These are phyloP conservation scores for Fomitiporia mediterranea DNA, from an alignment of 1,284 basidiomycete genomes.

Conservation along the genomic window DNA sequence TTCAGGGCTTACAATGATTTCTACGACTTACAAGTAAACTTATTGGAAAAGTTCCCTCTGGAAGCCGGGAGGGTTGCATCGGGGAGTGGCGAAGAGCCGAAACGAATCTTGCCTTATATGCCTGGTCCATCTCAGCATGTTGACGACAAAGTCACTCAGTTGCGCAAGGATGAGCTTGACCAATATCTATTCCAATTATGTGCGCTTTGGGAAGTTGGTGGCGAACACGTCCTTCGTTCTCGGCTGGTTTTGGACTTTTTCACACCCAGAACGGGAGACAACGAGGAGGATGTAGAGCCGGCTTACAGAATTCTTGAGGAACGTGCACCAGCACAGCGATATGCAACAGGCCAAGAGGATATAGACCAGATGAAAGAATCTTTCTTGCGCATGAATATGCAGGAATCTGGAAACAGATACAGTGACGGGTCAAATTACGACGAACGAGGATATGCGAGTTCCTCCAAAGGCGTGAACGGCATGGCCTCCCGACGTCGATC, in stretches of 20 bases:
- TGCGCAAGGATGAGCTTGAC: constrained; percentile 81
- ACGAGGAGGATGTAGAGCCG: constrained; percentile 61
- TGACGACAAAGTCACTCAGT: constrained; percentile 81
- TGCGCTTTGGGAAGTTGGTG: constrained; percentile 55
- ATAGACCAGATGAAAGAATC: constrained; percentile 40
- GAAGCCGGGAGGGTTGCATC: constrained; percentile 78
- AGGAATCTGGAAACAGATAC: constrained; percentile 33
- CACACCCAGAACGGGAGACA: constrained; percentile 84
- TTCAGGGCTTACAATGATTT: constrained; percentile 98
- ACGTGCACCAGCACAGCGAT: constrained; percentile 29
- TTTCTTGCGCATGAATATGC: constrained; percentile 43
- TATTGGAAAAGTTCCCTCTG: constrained; percentile 81
- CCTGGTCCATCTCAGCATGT: constrained; percentile 86
- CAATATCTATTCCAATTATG: constrained; percentile 84
- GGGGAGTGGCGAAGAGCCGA: constrained; percentile 29
- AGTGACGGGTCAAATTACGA: constrained; percentile 60
- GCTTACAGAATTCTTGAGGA: constrained; percentile 31
- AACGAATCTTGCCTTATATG: constrained; percentile 89
- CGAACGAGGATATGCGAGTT: constrained; percentile 41
- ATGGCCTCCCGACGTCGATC: neutral
- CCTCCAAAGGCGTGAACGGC: constrained; percentile 7
- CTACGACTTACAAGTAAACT: constrained; percentile 92
- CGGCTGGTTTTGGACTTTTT: constrained; percentile 83
- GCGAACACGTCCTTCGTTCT: constrained; percentile 80
- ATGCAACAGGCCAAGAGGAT: constrained; percentile 27